These are phyloP conservation scores for Cymodocea nodosa DNA, from an alignment of 116 monocot genomes.

Conservation along the genomic window DNA sequence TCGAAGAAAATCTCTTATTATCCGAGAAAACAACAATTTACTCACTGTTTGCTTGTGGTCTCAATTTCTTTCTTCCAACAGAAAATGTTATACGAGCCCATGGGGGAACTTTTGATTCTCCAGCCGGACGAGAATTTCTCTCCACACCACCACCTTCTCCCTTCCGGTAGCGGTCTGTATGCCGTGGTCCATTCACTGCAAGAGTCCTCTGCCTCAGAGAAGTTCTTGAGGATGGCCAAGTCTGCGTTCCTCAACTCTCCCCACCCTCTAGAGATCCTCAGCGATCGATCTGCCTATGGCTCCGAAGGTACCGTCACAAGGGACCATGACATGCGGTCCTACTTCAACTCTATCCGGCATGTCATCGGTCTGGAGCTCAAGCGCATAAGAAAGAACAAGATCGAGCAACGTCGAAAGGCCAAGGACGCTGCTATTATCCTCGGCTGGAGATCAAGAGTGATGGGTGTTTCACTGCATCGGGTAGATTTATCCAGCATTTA, in stretches of 20 bases:
- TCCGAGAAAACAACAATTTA: no score
- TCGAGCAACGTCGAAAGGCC: constrained; percentile 11
- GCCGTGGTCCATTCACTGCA: constrained; percentile 16
- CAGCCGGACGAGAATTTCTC: constrained; percentile 78
- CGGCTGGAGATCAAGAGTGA: background rate
- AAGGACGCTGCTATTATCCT: background rate
- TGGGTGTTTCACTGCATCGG: background rate
- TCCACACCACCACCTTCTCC: constrained; percentile 76
- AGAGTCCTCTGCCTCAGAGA: constrained; percentile 10
- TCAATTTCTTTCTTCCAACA: constrained; percentile 13
- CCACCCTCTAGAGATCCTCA: constrained; percentile 83
- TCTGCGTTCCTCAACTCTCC: constrained; percentile 74
- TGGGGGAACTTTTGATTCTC: constrained; percentile 78
- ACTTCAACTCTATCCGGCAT: constrained; percentile 30
- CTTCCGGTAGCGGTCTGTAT: constrained; percentile 62
- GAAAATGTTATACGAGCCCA: constrained; percentile 77
- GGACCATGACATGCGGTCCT: constrained; percentile 73
- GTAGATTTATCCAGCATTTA: constrained; percentile 27
- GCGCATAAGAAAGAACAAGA: constrained; percentile 20
- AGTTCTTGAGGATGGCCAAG: constrained; percentile 26
- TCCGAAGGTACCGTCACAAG: constrained; percentile 52
- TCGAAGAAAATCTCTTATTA: no score
- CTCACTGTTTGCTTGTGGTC: no score
- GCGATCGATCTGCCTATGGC: constrained; percentile 70
- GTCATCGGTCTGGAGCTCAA: constrained; percentile 44